Evolutionary conservation across 768 basidiomycete genomes (phyloP).

Genomic region (Gloeostereum incarnatum): DNA sequence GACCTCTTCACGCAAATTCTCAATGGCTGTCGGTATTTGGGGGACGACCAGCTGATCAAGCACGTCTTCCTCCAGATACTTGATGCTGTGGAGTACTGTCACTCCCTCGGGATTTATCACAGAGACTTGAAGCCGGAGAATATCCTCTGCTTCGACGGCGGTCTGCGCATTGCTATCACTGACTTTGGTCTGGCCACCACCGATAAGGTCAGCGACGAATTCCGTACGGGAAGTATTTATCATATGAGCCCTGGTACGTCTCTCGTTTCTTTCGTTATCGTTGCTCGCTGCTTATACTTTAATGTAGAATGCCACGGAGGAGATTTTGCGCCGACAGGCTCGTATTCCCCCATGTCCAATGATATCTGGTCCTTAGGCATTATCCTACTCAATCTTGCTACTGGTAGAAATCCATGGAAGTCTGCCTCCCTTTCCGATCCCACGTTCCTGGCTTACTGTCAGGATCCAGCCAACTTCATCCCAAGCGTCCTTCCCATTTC

Average conservation of each 20-base stretch:
- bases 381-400: slow-evolving; percentile 91
- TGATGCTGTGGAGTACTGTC: slow-evolving; percentile 90
- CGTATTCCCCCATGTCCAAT: slow-evolving; percentile 82
- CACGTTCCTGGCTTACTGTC: slow-evolving; percentile 83
- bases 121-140: slow-evolving; percentile 98
- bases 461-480: slow-evolving; percentile 72
- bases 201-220: slow-evolving; percentile 77
- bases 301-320: slow-evolving; percentile 80
- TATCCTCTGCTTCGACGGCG: slow-evolving; percentile 76
- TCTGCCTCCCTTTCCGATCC: slow-evolving; percentile 76
- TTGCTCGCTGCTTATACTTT: slow-evolving; percentile 13
- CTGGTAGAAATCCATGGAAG: slow-evolving; percentile 95
- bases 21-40: slow-evolving; percentile 68
- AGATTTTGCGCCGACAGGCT: slow-evolving; percentile 46
- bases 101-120: slow-evolving; percentile 87
- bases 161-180: slow-evolving; percentile 73
- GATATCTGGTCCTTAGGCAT: slow-evolving; percentile 97
- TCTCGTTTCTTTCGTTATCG: slow-evolving; percentile 7
- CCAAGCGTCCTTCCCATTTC: slow-evolving; percentile 80
- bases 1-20: slow-evolving; percentile 92
- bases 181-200: slow-evolving; percentile 95
- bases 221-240: slow-evolving; percentile 94
- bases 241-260: slow-evolving; percentile 90
- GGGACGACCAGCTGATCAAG: slow-evolving; percentile 78
- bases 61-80: slow-evolving; percentile 89